These are phyloP conservation scores for Ganoderma lingzhi DNA, from an alignment of 1,284 basidiomycete genomes.

Conservation along the genomic window DNA sequence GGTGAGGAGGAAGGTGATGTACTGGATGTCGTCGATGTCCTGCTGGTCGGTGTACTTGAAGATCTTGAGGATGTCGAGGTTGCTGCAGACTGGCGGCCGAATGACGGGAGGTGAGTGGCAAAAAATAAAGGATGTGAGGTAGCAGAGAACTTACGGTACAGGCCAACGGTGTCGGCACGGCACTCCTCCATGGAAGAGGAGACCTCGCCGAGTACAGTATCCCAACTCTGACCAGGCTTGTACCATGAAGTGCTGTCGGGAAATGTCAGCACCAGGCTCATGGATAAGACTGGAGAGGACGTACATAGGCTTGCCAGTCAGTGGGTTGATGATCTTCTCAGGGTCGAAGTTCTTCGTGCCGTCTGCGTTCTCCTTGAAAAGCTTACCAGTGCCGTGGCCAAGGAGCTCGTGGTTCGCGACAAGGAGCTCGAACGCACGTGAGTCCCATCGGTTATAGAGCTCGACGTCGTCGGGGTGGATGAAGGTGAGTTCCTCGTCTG, in stretches of 20 bases:
- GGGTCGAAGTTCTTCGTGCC: conserved; percentile 84
- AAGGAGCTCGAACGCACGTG: conserved; percentile 81
- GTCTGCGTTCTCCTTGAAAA: conserved; percentile 78
- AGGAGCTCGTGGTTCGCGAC: conserved; percentile 88
- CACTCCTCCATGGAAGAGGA: conserved; percentile 91
- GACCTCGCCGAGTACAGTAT: conserved; percentile 82
- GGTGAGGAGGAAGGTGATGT: conserved; percentile 86
- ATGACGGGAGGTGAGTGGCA: neutral
- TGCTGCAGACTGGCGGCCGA: conserved; percentile 64
- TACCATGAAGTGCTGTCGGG: conserved; percentile 76
- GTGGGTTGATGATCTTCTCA: conserved; percentile 71
- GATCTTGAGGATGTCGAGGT: conserved; percentile 76
- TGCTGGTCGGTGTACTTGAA: conserved; percentile 77
- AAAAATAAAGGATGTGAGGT: neutral
- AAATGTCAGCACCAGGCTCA: neutral
- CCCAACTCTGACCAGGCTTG: conserved; percentile 82
- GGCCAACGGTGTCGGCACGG: conserved; percentile 82
- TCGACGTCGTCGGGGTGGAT: conserved; percentile 76
- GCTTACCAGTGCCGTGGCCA: conserved; percentile 82
- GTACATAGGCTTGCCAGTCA: conserved; percentile 83
- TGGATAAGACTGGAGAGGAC: conserved; percentile 26
- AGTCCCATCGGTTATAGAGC: conserved; percentile 81
- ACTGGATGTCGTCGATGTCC: conserved; percentile 80
- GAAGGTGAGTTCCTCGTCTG: conserved; percentile 82
- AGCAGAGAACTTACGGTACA: conserved; percentile 64